Evolutionary conservation across 108 stramenopile genomes (phyloP).

Genomic region (Cyclostephanos invisitatus): DNA sequence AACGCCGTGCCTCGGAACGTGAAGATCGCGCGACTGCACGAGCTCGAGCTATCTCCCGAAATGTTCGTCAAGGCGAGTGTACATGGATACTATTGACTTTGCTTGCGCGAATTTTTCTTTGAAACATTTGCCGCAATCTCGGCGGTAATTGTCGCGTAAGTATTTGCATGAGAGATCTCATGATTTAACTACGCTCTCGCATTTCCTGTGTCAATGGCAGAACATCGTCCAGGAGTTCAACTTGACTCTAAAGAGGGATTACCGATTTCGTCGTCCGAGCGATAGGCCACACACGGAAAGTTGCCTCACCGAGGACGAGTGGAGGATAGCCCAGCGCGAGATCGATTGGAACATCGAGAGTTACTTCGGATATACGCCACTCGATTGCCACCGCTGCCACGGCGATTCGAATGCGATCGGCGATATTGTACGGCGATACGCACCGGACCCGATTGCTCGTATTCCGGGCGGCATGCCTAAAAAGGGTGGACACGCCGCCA

Average conservation of each 20-base stretch:
- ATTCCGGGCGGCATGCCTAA: neutral
- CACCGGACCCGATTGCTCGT: neutral
- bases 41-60: conserved; percentile 32
- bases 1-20: conserved; percentile 30
- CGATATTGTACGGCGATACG: neutral
- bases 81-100: neutral
- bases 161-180: neutral
- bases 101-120: neutral
- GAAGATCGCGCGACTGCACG: conserved; percentile 34
- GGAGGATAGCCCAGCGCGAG: conserved; percentile 35
- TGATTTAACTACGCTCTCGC: neutral
- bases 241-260: neutral
- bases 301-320: conserved; percentile 22
- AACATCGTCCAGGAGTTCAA: conserved; percentile 6
- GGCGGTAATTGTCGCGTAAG: neutral
- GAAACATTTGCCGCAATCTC: neutral
- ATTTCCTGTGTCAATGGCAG: neutral
- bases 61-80: conserved; percentile 32
- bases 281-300: conserved; percentile 12
- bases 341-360: conserved; percentile 35
- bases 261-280: conserved; percentile 13
- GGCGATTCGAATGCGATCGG: neutral
- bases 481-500: neutral
- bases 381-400: conserved; percentile 35
- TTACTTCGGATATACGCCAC: conserved; percentile 27